Conservation (phyloP, 2,329 filamentous ascomycete genomes). For the Verruconis gallopava region DNA sequence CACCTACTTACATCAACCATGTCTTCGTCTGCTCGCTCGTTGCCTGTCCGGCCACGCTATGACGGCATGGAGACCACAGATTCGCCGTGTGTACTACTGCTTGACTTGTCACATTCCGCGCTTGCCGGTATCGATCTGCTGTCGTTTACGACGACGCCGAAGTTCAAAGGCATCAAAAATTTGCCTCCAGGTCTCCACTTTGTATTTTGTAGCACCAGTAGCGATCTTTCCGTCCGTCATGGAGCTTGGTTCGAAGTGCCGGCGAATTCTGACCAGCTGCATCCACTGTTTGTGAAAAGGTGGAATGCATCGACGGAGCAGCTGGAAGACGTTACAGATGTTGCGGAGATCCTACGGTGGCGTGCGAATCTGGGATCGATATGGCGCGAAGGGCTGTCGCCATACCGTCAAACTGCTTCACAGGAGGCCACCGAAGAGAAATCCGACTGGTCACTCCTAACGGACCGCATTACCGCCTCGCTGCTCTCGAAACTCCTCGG, state of each 20-base stretch:
- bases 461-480: constrained; percentile 34
- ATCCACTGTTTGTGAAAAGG: constrained; percentile 38
- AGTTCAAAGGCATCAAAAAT: constrained; percentile 48
- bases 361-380: constrained; percentile 43
- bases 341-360: constrained; percentile 32
- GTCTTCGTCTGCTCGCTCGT: neutral
- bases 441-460: constrained; percentile 41
- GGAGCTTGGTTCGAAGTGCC: constrained; percentile 47
- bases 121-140: constrained; percentile 43
- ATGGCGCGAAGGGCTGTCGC: constrained; percentile 40
- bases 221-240: constrained; percentile 46
- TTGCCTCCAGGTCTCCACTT: constrained; percentile 48
- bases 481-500: constrained; percentile 40
- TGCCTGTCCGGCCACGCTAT: neutral
- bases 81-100: constrained; percentile 21
- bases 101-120: constrained; percentile 32
- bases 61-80: constrained; percentile 7
- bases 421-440: constrained; percentile 27
- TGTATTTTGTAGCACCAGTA: constrained; percentile 45
- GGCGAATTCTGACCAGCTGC: constrained; percentile 11
- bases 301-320: constrained; percentile 40
- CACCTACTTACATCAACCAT: neutral
- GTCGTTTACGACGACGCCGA: constrained; percentile 48
- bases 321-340: constrained; percentile 28
- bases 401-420: constrained; percentile 31